phyloP scores from a whole-genome alignment of 2,329 filamentous ascomycete species.

The Rugonectria rugulosa region DNA sequence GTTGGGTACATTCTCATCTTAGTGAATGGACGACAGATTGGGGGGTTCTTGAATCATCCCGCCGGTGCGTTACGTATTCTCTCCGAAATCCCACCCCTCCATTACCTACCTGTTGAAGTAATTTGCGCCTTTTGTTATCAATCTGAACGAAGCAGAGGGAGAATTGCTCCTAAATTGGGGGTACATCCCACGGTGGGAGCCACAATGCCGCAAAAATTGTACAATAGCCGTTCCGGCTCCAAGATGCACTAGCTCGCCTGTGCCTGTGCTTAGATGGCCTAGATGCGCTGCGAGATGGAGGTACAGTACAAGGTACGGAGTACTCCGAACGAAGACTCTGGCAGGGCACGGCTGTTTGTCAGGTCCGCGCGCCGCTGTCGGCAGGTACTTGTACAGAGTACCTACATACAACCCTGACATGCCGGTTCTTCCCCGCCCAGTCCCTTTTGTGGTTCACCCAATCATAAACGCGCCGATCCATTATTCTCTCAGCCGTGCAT shows the following conservation, averaged over 20 bases:
- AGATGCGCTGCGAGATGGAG: neutral
- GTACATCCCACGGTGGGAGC: constrained; percentile 5
- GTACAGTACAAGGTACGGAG: neutral
- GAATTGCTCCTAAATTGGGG: constrained; percentile 3
- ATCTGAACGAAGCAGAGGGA: neutral
- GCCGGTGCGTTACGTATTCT: constrained; percentile 15
- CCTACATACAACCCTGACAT: constrained; percentile 18
- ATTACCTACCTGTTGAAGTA: constrained; percentile 1
- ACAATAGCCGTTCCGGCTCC: too few relatives aligned
- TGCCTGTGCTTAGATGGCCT: too few relatives aligned
- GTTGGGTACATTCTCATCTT: neutral
- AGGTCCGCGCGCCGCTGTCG: constrained; percentile 38
- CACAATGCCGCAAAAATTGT: constrained; percentile 2
- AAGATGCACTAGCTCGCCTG: neutral
- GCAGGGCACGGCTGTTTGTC: constrained; percentile 39
- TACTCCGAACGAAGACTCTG: too few relatives aligned
- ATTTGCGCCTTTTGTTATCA: neutral
- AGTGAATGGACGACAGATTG: neutral
- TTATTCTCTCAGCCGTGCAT: constrained; percentile 22
- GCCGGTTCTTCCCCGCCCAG: constrained; percentile 30
- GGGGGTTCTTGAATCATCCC: neutral
- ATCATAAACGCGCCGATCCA: neutral
- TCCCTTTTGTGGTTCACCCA: constrained; percentile 23
- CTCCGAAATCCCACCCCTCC: constrained; percentile 11
- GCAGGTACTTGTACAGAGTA: too few relatives aligned